These are phyloP conservation scores for Azolla pinnata DNA, from an alignment of 75 land plant genomes.

Conservation along the genomic window DNA sequence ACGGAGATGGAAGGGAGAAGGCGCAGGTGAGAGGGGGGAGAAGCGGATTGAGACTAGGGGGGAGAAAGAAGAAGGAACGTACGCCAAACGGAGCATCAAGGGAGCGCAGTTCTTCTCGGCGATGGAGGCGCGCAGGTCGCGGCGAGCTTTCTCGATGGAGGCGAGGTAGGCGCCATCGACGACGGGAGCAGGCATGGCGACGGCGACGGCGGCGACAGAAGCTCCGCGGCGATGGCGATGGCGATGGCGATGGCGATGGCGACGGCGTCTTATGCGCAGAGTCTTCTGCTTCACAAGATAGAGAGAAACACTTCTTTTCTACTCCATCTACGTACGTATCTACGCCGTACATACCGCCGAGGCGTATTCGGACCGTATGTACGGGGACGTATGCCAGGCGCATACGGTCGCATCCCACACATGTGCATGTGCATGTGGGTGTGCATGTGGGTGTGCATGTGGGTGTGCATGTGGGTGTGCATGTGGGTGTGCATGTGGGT, in stretches of 20 bases:
- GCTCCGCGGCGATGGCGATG: no score
- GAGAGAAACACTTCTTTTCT: no score
- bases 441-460: neutral
- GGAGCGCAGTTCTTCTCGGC: slow-evolving; percentile 35
- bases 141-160: slow-evolving; percentile 20
- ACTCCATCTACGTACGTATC: no score
- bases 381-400: no score
- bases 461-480: neutral
- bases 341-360: no score
- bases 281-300: no score
- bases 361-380: no score
- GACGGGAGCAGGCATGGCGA: slow-evolving; percentile 12
- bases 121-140: slow-evolving; percentile 28
- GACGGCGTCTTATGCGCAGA: no score
- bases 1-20: neutral
- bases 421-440: no score
- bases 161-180: slow-evolving; percentile 29
- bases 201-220: neutral
- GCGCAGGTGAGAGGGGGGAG: neutral
- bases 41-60: neutral
- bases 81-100: slow-evolving; percentile 33
- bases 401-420: no score
- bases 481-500: neutral
- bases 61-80: no score
- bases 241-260: no score